Base-by-base conservation (phyloP, 495 filamentous ascomycete genomes). In the Lentithecium fluviatile region DNA sequence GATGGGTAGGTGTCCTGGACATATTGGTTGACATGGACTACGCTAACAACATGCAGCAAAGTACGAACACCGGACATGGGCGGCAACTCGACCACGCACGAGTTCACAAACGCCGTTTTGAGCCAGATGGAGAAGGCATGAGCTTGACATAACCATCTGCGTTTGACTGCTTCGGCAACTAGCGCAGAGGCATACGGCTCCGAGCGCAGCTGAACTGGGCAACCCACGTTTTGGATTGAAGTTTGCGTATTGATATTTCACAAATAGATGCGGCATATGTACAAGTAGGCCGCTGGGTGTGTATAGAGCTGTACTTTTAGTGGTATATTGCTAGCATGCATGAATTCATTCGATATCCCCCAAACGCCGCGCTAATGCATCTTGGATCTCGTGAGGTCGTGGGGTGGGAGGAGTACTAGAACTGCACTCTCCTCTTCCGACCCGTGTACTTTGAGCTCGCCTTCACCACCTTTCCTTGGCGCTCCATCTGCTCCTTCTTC, bases 401-500 rank as follows among this genome's bases (percentile, higher is more conserved):
- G 23, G 2, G 13, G 26, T 43, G 20, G 24, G 3, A 60, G 38
- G 6, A n/a, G 7, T 6, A 38, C 78, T 70, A 85, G 54, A 83
- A 85, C 4, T 74, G 77, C 13, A 76, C 73, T n/a, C 86, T 80
- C 71, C 94, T 79, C 73, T 88, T 95, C 65, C 92, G 81, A 20
- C 94, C 94, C 2, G 94, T 97, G 69, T 94, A 98, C 73, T 92
- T 97, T 20, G 88, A 92, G 62, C 79, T 88, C 3, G 83, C 74
- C 80, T 96, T 97, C 57, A 97, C 91, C 12, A 95, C 82, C 80
- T 94, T 97, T 20, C 94, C 94, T 75, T 96, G 95, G 69, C 81
- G 80, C 73, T 90, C 87, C 88, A 94, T 92, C 76, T 95, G 89
- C 62, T 95, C 90, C 76, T 98, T 98, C 76, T 97, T 98, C 69